Base-by-base conservation (phyloP, 139 green algal species). In the Chlorella ohadii region DNA sequence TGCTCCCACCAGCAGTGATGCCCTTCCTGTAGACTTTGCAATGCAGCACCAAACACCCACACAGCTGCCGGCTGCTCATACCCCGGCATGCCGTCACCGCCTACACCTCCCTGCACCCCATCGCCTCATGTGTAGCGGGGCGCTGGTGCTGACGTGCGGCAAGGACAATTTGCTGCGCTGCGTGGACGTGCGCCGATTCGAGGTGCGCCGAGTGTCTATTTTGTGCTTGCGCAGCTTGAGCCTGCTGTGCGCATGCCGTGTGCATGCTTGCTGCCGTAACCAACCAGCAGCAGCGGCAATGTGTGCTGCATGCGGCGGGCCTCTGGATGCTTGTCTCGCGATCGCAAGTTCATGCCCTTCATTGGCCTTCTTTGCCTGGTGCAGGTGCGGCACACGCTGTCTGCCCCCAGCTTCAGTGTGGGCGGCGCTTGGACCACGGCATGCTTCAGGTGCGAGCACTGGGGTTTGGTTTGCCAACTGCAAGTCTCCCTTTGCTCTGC, bases 131-230 rank as follows among this genome's bases (percentile, higher is more conserved):
- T 80, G 75, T 59, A 82, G 76, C 36, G 76, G 76, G 25, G 80
- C 34, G n/a, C 25, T 79, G 47, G 83, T 90, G 76, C 83, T 91
- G 64, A 90, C 88, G 1, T 87, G 79, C 36, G 88, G 88, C 44
- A 91, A 90, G 71, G 88, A 91, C 88, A 90, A 91, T 64, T 36
- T 84, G 51, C 70, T 91, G 83, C 86, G 86, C 36, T 59, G 83
- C 61, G 86, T 90, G 68, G 87, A 91, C 65, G 38, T 83, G 34
- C 83, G 87, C 25, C 70, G 80, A 16, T 85, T 85, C 38, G 80
- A 85, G 70, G 80, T 85, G 80, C 22, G 80, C 34, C n/a, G n/a
- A n/a, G n/a, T n/a, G n/a, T n/a, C n/a, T n/a, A n/a, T n/a, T n/a
- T n/a, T n/a, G n/a, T n/a, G n/a, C n/a, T n/a, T n/a, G n/a, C n/a